These are phyloP conservation scores for Microdochium bolleyi DNA, from an alignment of 2,329 filamentous ascomycete genomes.

Conservation along the genomic window DNA sequence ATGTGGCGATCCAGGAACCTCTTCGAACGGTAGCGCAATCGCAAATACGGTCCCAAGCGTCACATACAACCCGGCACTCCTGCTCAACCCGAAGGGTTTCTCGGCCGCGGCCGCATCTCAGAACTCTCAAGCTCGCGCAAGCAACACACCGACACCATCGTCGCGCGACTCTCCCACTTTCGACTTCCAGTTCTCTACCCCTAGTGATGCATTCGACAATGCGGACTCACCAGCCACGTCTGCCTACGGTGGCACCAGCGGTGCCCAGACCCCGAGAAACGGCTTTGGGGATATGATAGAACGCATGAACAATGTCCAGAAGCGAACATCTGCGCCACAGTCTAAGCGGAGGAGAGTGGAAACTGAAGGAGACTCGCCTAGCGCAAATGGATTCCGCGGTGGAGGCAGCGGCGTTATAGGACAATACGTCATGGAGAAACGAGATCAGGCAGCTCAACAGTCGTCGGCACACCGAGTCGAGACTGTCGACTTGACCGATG, in stretches of 20 bases:
- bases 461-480: slow-evolving; percentile 20
- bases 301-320: slow-evolving; percentile 65
- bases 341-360: slow-evolving; percentile 59
- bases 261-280: slow-evolving; percentile 10
- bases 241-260: slow-evolving; percentile 6
- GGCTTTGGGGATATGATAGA: slow-evolving; percentile 62
- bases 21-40: slow-evolving; percentile 1
- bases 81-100: slow-evolving; percentile 32
- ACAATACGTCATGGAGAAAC: slow-evolving; percentile 57
- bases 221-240: slow-evolving; percentile 3
- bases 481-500: slow-evolving; percentile 51
- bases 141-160: slow-evolving; percentile 13
- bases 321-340: slow-evolving; percentile 50
- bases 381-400: slow-evolving; percentile 32
- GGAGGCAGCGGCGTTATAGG: slow-evolving; percentile 52
- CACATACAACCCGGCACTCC: slow-evolving; percentile 29
- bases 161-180: slow-evolving; percentile 28
- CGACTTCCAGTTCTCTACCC: slow-evolving; percentile 27
- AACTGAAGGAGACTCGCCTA: slow-evolving; percentile 31
- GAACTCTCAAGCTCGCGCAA: slow-evolving; percentile 11
- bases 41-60: slow-evolving; percentile 9
- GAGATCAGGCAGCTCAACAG: slow-evolving; percentile 29
- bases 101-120: slow-evolving; percentile 7
- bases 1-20: slow-evolving; percentile 12
- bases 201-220: slow-evolving; percentile 13